phyloP scores from a whole-genome alignment of 805 yeast genomes.

The Candida arabinofermentans region DNA sequence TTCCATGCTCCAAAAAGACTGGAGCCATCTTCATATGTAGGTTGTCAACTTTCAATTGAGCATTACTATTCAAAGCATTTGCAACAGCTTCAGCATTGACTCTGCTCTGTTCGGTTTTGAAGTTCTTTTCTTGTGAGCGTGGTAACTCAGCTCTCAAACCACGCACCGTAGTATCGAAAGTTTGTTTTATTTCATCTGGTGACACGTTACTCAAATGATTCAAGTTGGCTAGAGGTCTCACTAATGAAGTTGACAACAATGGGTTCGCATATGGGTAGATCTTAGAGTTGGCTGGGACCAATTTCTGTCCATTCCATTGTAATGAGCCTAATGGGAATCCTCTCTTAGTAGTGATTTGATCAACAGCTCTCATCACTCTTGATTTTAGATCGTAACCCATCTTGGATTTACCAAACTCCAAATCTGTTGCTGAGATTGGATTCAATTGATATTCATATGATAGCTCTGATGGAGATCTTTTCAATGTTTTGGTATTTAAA shows the following conservation, averaged over 20 bases:
- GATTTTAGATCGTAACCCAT: constrained; percentile 25
- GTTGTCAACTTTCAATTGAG: constrained; percentile 29
- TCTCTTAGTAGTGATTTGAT: constrained; percentile 19
- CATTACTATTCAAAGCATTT: constrained; percentile 27
- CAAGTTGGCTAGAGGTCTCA: constrained; percentile 10
- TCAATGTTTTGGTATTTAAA: background rate
- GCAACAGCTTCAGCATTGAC: constrained; percentile 30
- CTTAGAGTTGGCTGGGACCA: constrained; percentile 15
- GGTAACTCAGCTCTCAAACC: constrained; percentile 26
- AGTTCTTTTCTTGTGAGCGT: constrained; percentile 14
- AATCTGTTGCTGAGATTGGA: constrained; percentile 10
- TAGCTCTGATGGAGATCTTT: background rate
- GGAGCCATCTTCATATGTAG: constrained; percentile 16
- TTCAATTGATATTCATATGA: constrained; percentile 6
- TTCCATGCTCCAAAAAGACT: constrained; percentile 18
- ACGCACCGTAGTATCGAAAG: constrained; percentile 24
- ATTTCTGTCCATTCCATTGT: background rate
- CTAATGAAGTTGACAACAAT: constrained; percentile 15
- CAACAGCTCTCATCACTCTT: constrained; percentile 27
- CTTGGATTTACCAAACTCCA: constrained; percentile 25
- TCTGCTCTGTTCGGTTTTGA: constrained; percentile 22
- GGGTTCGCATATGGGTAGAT: constrained; percentile 27
- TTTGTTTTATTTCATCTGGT: constrained; percentile 14
- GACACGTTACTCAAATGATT: constrained; percentile 13
- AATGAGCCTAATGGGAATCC: constrained; percentile 17